These are phyloP conservation scores for Amoebophrya sp. DNA, from an alignment of 169 alveolate species.

Conservation along the genomic window DNA sequence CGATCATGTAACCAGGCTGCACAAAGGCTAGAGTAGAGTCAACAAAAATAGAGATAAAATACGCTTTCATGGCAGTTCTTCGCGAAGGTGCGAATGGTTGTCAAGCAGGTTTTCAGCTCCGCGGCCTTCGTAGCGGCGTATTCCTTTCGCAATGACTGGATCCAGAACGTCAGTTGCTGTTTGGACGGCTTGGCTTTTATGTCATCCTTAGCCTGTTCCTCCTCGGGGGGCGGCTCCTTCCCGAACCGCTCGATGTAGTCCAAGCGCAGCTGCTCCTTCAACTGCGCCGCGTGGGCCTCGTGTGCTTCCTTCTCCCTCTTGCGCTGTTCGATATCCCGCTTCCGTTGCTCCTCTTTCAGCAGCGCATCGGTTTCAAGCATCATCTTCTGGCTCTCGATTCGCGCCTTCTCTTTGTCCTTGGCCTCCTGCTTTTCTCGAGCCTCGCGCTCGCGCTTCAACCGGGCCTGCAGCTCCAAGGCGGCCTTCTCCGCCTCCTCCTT, in stretches of 20 bases:
- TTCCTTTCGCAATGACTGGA: background rate
- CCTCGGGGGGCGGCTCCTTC: background rate
- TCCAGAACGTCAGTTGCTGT: background rate
- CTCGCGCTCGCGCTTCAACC: background rate
- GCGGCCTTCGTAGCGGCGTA: background rate
- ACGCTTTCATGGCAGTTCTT: slow-evolving; percentile 16
- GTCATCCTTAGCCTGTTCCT: background rate
- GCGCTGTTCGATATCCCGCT: background rate
- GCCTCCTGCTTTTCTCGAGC: background rate
- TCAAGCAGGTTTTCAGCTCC: background rate
- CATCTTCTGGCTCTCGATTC: background rate
- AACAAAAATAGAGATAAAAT: no score
- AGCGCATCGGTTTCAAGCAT: background rate
- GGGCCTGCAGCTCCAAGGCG: background rate
- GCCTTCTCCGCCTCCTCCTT: background rate
- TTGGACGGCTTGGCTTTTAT: background rate
- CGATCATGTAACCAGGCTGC: no score
- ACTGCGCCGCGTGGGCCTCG: background rate
- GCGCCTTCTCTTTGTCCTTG: background rate
- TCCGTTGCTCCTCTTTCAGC: background rate
- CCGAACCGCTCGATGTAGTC: slow-evolving; percentile 3
- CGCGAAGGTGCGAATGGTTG: background rate
- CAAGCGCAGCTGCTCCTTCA: background rate
- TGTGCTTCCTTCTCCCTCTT: background rate
- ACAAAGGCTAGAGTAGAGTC: no score